These are phyloP conservation scores for Oryza meridionalis DNA, from an alignment of 176 grass and related monocot species.

Conservation along the genomic window DNA sequence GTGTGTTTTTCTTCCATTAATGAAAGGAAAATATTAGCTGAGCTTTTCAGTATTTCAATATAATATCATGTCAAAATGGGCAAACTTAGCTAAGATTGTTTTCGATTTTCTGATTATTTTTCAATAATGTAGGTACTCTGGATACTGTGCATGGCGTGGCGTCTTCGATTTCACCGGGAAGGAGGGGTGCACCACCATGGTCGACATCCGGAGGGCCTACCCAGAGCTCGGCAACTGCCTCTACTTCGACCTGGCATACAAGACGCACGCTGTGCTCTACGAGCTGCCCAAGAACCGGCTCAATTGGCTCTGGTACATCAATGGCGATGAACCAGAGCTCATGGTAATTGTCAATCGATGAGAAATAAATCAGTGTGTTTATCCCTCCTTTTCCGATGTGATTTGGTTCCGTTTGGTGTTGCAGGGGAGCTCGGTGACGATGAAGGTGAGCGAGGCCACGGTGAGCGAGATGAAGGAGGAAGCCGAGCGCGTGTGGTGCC, in stretches of 20 bases:
- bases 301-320: constrained; percentile 96
- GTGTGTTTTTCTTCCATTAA: too few species aligned
- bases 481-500: constrained; percentile 65
- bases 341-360: constrained; percentile 45
- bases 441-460: constrained; percentile 59
- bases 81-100: too few species aligned
- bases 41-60: too few species aligned
- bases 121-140: constrained; percentile 64
- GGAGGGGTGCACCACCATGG: constrained; percentile 51
- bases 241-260: constrained; percentile 81
- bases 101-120: not conserved
- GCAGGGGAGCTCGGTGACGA: constrained; percentile 74
- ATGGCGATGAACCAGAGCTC: constrained; percentile 63
- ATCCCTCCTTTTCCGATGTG: not conserved
- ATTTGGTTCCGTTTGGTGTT: not conserved
- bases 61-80: too few species aligned
- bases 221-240: constrained; percentile 73
- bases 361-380: too few species aligned
- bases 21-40: too few species aligned
- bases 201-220: constrained; percentile 58
- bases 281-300: constrained; percentile 68
- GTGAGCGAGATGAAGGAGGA: constrained; percentile 57
- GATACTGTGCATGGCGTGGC: constrained; percentile 83
- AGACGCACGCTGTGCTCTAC: constrained; percentile 82
- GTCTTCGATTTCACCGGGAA: constrained; percentile 81